Conservation (phyloP, 2,329 filamentous ascomycete genomes). For the Cadophora sp. region DNA sequence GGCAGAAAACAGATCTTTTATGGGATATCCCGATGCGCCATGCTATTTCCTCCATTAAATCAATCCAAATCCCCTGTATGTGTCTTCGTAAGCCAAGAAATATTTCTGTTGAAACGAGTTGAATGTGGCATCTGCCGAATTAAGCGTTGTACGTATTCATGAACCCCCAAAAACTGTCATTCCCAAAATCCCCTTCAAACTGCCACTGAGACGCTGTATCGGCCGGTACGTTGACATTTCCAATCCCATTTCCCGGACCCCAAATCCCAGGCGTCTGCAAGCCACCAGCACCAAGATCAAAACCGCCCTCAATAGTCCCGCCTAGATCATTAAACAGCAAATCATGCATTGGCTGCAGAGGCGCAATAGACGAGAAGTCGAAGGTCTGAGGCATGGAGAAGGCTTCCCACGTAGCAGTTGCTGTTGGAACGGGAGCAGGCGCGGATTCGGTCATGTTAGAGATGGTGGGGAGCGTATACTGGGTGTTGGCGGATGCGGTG, state of each 20-base stretch:
- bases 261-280: conserved; percentile 14
- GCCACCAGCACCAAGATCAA: conserved; percentile 20
- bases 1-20: not conserved
- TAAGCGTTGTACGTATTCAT: conserved; percentile 51
- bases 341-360: conserved; percentile 63
- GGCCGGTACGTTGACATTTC: not conserved
- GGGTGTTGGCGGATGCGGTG: not conserved
- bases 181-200: conserved; percentile 61
- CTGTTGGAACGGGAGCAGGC: conserved; percentile 4
- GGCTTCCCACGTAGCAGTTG: conserved; percentile 29
- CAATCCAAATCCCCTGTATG: not conserved
- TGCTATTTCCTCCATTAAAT: not conserved
- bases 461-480: conserved; percentile 40
- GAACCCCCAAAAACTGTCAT: conserved; percentile 62
- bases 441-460: conserved; percentile 37
- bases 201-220: conserved; percentile 48
- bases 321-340: conserved; percentile 61
- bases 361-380: conserved; percentile 58
- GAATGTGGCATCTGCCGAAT: not conserved
- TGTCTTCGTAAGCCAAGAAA: too few species aligned
- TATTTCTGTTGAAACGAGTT: too few species aligned
- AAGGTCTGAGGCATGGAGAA: conserved; percentile 44
- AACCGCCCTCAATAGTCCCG: conserved; percentile 25
- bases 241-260: conserved; percentile 10
- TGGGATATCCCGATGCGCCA: not conserved